Base-by-base conservation (phyloP, 495 filamentous ascomycete genomes). In the Chaetomium fimeti region DNA sequence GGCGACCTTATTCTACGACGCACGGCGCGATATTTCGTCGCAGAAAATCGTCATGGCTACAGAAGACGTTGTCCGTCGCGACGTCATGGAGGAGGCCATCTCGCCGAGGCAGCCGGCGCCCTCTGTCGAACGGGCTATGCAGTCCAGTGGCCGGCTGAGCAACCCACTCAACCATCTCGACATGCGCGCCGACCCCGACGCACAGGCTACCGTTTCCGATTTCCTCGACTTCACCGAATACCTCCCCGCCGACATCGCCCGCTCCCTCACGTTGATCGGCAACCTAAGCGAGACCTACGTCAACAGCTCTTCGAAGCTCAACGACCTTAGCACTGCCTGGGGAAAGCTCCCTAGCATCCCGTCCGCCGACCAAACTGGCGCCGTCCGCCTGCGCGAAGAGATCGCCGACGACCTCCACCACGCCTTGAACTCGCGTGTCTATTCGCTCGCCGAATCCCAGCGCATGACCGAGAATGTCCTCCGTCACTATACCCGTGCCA, bases 221-320 rank as follows among this genome's bases (percentile, higher is more conserved):
- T 98, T 92, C 75, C 88, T 96, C 69, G 94, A 97, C 76, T 96
- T 87, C 75, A 97, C 94, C 66, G 94, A 98, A 79, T 95, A 94
- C 79, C 90, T 98, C 22, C 93, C 94, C 18, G 89, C 92, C 36
- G 95, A 98, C 76, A 86, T 98, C 64, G 84, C 88, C 63, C 91
- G 94, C 67, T 96, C 94, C 60, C 82, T 98, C 49, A 92, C 89
- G 55, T 84, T 97, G 56, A 92, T 98, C 67, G 84, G 87, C 66
- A 86, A 92, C 57, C 88, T 97, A 59, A 91, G 96, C 73, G 76
- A 85, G 57, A 83, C 82, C 45, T 92, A 93, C 71, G 68, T 82
- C 24, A 81, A 88, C 18, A 82, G 86, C 22, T 88, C 89, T 20
- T 74, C 84, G 49, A 77, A 79, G 5, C 84, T 97, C 11, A 85